phyloP scores from a whole-genome alignment of 2,329 filamentous ascomycete genomes.

The Claviceps cyperi region DNA sequence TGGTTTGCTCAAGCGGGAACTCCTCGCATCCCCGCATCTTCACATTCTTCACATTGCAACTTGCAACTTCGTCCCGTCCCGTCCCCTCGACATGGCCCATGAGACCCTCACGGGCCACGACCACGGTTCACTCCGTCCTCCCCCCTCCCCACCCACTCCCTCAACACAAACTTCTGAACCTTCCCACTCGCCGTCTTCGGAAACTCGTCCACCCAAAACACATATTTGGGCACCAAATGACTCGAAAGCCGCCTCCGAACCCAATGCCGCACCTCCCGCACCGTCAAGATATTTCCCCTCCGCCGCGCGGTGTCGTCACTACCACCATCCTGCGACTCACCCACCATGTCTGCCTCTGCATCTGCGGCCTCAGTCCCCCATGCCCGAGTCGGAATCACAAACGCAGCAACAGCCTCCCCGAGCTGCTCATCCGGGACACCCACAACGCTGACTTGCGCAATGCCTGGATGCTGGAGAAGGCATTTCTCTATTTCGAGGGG shows the following conservation, averaged over 20 bases:
- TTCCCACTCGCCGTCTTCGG: conserved; percentile 95
- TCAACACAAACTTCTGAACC: conserved; percentile 85
- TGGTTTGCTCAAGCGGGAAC: too few species aligned
- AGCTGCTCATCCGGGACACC: conserved; percentile 70
- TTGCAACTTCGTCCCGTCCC: too few species aligned
- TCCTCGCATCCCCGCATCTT: too few species aligned
- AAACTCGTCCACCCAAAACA: conserved; percentile 78
- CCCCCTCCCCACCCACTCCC: conserved; percentile 38
- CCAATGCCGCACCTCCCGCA: conserved; percentile 53
- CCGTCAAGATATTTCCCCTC: conserved; percentile 23
- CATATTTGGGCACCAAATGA: conserved; percentile 72
- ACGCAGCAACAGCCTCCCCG: conserved; percentile 78
- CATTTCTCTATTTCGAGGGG: conserved; percentile 87
- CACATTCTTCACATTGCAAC: too few species aligned
- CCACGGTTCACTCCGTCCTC: too few species aligned
- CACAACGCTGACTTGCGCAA: conserved; percentile 69
- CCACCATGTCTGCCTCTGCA: too few species aligned
- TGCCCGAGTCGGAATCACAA: conserved; percentile 44
- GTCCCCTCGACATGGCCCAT: too few species aligned
- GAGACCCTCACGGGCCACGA: too few species aligned
- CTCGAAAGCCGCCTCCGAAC: conserved; percentile 52
- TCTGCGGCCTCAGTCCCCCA: conserved; percentile 12
- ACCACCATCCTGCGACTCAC: too few species aligned
- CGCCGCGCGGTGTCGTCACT: too few species aligned
- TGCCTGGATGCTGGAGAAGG: conserved; percentile 54